Evolutionary conservation across 2,329 filamentous ascomycete genomes (phyloP).

Genomic region (Exophiala aquamarina): DNA sequence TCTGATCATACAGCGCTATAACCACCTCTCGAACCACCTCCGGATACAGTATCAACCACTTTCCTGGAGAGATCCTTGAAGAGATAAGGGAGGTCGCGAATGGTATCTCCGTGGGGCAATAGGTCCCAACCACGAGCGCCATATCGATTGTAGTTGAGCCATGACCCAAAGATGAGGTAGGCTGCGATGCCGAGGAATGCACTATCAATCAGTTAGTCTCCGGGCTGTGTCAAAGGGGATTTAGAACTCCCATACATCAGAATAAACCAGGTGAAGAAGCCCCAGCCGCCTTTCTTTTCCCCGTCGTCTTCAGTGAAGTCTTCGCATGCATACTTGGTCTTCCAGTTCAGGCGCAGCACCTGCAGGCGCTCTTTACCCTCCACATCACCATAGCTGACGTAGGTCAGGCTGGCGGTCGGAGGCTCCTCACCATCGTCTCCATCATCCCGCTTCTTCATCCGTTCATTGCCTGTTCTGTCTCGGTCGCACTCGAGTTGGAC

Average conservation of each 20-base stretch:
- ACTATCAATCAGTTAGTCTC: slow-evolving; percentile 52
- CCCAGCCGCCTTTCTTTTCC: slow-evolving; percentile 63
- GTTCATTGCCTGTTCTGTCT: slow-evolving; percentile 65
- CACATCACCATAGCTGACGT: slow-evolving; percentile 68
- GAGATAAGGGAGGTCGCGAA: slow-evolving; percentile 89
- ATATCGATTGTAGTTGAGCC: slow-evolving; percentile 98
- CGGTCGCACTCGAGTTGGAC: slow-evolving; percentile 83
- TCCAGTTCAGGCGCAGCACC: slow-evolving; percentile 77
- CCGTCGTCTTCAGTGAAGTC: slow-evolving; percentile 49
- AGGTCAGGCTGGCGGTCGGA: slow-evolving; percentile 64
- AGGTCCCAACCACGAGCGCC: slow-evolving; percentile 94
- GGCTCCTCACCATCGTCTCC: slow-evolving; percentile 27
- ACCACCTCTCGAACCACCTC: slow-evolving; percentile 78
- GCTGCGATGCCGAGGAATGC: slow-evolving; percentile 80
- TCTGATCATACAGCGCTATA: slow-evolving; percentile 80
- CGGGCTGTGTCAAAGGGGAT: neutral
- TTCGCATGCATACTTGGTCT: slow-evolving; percentile 84
- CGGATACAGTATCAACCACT: slow-evolving; percentile 80
- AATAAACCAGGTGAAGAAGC: slow-evolving; percentile 96
- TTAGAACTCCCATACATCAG: slow-evolving; percentile 68
- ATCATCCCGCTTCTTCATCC: slow-evolving; percentile 30
- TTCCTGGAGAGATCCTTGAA: slow-evolving; percentile 82
- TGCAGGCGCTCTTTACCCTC: slow-evolving; percentile 47
- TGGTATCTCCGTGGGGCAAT: slow-evolving; percentile 85
- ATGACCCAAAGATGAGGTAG: slow-evolving; percentile 96